Conservation (phyloP, 129 eudicot genomes). For the Tagetes erecta region DNA sequence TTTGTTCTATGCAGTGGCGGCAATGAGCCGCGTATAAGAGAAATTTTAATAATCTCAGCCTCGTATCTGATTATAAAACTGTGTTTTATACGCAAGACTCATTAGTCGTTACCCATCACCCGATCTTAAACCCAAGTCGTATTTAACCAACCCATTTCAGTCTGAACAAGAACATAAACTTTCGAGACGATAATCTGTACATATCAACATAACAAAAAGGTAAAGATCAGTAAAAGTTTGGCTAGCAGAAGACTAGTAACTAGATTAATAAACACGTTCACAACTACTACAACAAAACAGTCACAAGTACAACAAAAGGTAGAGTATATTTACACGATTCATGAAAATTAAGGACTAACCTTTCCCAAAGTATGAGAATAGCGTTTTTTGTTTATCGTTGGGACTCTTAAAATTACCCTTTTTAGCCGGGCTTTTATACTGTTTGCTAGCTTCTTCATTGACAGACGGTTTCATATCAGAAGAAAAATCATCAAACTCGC, state of each 20-base stretch:
- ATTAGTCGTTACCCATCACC: too few relatives aligned
- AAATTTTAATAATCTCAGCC: too few relatives aligned
- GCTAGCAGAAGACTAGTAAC: conserved; percentile 9
- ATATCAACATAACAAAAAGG: conserved; percentile 2
- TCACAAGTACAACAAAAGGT: conserved; percentile 4
- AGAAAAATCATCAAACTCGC: conserved; percentile 46
- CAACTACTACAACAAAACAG: conserved; percentile 16
- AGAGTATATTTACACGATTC: conserved; percentile 19
- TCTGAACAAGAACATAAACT: neutral
- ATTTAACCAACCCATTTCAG: neutral
- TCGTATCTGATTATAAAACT: too few relatives aligned
- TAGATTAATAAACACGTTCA: neutral
- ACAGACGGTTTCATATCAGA: conserved; percentile 34
- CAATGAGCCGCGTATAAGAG: too few relatives aligned
- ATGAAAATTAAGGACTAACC: conserved; percentile 29
- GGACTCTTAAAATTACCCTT: conserved; percentile 48
- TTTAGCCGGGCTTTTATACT: conserved; percentile 32
- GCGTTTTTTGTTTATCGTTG: conserved; percentile 59
- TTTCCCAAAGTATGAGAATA: conserved; percentile 69
- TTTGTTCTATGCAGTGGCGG: neutral
- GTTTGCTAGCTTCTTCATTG: conserved; percentile 29
- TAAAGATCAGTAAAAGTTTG: neutral
- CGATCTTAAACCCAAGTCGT: neutral
- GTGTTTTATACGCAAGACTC: too few relatives aligned
- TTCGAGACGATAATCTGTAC: neutral